Evolutionary conservation across 2,329 filamentous ascomycete genomes (phyloP).

Genomic region (Ceratocystis cacaofunesta): DNA sequence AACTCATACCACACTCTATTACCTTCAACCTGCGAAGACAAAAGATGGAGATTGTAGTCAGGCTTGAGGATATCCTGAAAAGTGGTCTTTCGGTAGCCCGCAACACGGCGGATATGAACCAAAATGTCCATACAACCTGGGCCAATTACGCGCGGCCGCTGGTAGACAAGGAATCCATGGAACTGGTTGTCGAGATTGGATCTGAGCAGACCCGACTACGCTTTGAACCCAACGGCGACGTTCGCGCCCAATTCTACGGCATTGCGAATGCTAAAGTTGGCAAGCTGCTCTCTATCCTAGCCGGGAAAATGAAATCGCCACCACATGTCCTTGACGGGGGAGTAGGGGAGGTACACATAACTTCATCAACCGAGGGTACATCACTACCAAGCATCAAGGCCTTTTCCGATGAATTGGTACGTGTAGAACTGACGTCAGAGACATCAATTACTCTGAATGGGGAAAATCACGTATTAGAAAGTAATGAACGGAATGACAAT

Average conservation of each 20-base stretch:
- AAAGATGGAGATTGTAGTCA: constrained; percentile 60
- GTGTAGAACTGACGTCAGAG: constrained; percentile 43
- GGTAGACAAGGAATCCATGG: constrained; percentile 51
- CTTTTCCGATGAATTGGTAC: constrained; percentile 54
- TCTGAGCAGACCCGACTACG: constrained; percentile 48
- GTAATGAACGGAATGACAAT: constrained; percentile 18
- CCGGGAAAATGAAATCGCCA: constrained; percentile 60
- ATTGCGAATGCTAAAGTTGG: constrained; percentile 55
- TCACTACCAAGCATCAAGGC: constrained; percentile 33
- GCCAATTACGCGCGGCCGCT: constrained; percentile 74
- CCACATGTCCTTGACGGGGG: constrained; percentile 15
- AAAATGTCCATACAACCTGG: constrained; percentile 30
- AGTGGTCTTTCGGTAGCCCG: constrained; percentile 61
- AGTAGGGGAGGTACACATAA: not conserved
- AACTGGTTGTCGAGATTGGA: constrained; percentile 69
- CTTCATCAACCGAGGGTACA: not conserved
- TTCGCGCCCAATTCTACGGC: constrained; percentile 59
- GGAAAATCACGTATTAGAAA: constrained; percentile 27
- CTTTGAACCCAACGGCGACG: constrained; percentile 24
- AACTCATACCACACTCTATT: constrained; percentile 62
- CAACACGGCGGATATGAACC: constrained; percentile 34
- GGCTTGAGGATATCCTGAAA: constrained; percentile 76
- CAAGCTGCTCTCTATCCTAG: constrained; percentile 65
- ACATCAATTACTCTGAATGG: constrained; percentile 46
- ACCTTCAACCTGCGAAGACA: constrained; percentile 56